Base-by-base conservation (phyloP, 495 filamentous ascomycete genomes). In the Xylaria longipes region DNA sequence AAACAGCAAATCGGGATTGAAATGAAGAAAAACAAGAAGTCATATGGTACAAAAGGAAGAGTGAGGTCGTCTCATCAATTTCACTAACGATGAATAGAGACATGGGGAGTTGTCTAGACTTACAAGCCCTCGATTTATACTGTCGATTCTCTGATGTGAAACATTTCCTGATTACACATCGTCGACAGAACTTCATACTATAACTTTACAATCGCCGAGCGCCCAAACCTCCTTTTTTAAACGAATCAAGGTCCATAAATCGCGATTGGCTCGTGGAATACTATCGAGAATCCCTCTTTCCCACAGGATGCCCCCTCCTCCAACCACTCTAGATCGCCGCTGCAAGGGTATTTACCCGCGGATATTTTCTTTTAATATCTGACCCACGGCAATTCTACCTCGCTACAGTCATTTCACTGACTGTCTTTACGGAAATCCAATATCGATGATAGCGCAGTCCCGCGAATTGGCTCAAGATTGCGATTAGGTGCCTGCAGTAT, bases 311-410 rank as follows among this genome's bases (percentile, higher is more conserved):
- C 43, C 43, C 14, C 17, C 43, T 20, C 33, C 57, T 29, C 58
- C 58, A 41, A 41, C 35, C 35, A 22, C 31, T n/a, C 35, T 12
- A 37, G 35, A 41, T 62, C 58, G 35, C n/a, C 7, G 9, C 31
- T 25, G 58, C 58, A 62, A 62, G 58, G 58, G 2, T 9, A 17
- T 62, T 58, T 62, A 62, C 35, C 58, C 58, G 58, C n/a, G 58
- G 33, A 22, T 37, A 37, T 41, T 62, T 41, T 39, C 58, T 41
- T 41, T 62, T 62, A 41, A 62, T 62, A 62, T 62, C 58, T 62
- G 2, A 9, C 35, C 35, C 20, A 11, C 58, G 58, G 58, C 58
- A 62, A 62, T 22, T 62, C 5, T n/a, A 11, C n/a, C 9, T 25
- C 8, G n/a, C 48, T 39, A 22, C 35, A 37, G 3, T 9, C 35